Percentiles rank a stretch among this genome's conserved stretches.
These are phyloP conservation scores for Daphne laureola DNA, from an alignment of 441 rosid genomes.

Conservation along the genomic window DNA sequence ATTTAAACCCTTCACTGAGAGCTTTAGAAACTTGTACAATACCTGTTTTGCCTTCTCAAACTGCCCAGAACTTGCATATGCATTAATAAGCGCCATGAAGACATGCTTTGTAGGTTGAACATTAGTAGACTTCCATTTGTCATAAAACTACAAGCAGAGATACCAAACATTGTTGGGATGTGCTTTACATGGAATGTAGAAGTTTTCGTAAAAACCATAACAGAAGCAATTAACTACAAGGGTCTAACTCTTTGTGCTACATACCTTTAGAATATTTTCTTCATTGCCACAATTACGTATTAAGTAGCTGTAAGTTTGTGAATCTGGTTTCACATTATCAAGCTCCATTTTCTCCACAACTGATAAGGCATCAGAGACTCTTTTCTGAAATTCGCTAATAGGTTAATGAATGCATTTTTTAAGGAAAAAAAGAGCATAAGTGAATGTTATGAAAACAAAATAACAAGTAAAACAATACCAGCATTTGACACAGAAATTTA, in stretches of 20 bases:
- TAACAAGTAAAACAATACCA: conserved; percentile 7
- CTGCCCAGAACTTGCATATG: conserved; percentile 62
- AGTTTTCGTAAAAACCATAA: conserved; percentile 4
- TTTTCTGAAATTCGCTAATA: conserved; percentile 40
- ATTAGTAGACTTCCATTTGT: conserved; percentile 38
- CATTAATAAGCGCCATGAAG: conserved; percentile 63
- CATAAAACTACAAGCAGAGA: conserved; percentile 43
- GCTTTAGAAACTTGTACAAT: not conserved
- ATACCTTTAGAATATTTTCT: conserved; percentile 58
- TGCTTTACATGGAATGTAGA: not conserved
- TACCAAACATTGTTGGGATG: conserved; percentile 2
- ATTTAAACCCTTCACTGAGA: too few species aligned
- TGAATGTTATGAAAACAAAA: not conserved
- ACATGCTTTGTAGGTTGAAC: conserved; percentile 44
- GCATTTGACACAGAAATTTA: conserved; percentile 20
- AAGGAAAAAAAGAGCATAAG: not conserved
- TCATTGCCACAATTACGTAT: conserved; percentile 47
- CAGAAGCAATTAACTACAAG: not conserved
- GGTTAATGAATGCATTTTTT: not conserved
- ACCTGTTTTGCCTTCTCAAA: conserved; percentile 88
- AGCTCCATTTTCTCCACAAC: conserved; percentile 63
- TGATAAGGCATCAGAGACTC: conserved; percentile 31
- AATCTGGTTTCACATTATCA: conserved; percentile 63
- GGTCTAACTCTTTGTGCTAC: conserved; percentile 6
- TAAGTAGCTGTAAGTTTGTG: conserved; percentile 56